Conservation (phyloP, 2,329 filamentous ascomycete genomes). For the Aspergillus nomiae region DNA sequence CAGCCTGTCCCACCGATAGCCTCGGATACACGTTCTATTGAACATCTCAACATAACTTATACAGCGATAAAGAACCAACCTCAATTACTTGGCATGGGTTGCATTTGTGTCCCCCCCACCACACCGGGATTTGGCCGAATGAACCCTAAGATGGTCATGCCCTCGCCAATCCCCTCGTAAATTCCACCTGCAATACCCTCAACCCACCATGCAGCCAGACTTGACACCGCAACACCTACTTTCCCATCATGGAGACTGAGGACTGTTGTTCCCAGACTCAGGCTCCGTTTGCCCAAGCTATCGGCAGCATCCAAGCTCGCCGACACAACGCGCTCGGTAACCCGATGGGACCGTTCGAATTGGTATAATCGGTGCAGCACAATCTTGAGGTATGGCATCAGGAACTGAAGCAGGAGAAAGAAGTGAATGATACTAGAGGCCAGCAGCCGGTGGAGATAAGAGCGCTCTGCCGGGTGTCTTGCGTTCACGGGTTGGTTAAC, state of each 20-base stretch:
- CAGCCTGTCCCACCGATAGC: background rate
- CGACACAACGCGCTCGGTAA: constrained; percentile 61
- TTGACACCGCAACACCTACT: constrained; percentile 61
- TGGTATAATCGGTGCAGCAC: constrained; percentile 57
- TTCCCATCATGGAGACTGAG: constrained; percentile 65
- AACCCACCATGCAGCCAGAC: constrained; percentile 62
- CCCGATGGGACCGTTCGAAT: constrained; percentile 67
- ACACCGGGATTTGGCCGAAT: constrained; percentile 14
- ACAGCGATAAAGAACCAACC: background rate
- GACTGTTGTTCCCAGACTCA: constrained; percentile 57
- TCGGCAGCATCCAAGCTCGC: constrained; percentile 57
- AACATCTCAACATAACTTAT: background rate
- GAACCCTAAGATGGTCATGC: constrained; percentile 50
- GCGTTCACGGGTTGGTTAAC: background rate
- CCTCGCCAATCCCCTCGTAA: constrained; percentile 63
- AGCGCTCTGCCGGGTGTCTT: constrained; percentile 28
- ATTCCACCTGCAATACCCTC: constrained; percentile 67
- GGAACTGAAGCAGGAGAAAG: constrained; percentile 61
- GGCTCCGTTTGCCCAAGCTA: constrained; percentile 53
- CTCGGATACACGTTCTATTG: background rate
- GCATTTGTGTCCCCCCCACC: background rate
- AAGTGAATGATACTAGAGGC: constrained; percentile 59
- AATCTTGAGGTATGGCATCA: constrained; percentile 62
- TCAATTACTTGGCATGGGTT: background rate
- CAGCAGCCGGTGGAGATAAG: constrained; percentile 61